Evolutionary conservation across 148 eudicot genomes (phyloP).

Genomic region (Fagopyrum homotropicum): DNA sequence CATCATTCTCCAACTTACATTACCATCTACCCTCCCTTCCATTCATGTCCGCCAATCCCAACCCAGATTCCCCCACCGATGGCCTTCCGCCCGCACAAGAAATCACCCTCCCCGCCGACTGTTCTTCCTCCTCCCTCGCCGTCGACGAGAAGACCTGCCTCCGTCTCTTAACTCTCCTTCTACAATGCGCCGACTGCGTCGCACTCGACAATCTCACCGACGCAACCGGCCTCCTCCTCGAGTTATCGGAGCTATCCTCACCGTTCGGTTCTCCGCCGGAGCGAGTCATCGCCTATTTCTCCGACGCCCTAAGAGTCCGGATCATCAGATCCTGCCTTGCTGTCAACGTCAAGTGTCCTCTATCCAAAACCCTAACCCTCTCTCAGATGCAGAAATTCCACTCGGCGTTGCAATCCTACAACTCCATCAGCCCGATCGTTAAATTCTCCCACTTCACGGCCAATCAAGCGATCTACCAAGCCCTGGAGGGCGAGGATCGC

Average conservation of each 20-base stretch:
- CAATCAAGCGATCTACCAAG: slow-evolving; percentile 69
- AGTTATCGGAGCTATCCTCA: slow-evolving; percentile 48
- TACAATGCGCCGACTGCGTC: slow-evolving; percentile 66
- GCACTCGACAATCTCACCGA: slow-evolving; percentile 40
- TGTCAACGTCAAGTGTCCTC: slow-evolving; percentile 15
- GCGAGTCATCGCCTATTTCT: slow-evolving; percentile 73
- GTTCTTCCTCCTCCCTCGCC: slow-evolving; percentile 6
- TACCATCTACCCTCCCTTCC: too few species aligned
- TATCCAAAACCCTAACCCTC: slow-evolving; percentile 19
- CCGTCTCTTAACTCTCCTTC: slow-evolving; percentile 46
- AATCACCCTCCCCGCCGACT: slow-evolving; percentile 7
- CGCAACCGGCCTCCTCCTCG: slow-evolving; percentile 47
- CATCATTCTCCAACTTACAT: neutral
- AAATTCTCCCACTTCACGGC: slow-evolving; percentile 88
- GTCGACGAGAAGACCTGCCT: slow-evolving; percentile 20
- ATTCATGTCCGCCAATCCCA: neutral
- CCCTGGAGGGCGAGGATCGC: slow-evolving; percentile 42
- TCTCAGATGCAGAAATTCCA: slow-evolving; percentile 32
- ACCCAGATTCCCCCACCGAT: slow-evolving; percentile 13
- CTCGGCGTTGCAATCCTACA: slow-evolving; percentile 54
- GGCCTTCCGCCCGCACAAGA: neutral
- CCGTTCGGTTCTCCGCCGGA: slow-evolving; percentile 67
- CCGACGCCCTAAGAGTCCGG: slow-evolving; percentile 47
- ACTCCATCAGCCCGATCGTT: slow-evolving; percentile 50
- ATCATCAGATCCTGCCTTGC: slow-evolving; percentile 41